Base-by-base conservation (phyloP, 768 basidiomycete species). In the Phlebiopsis gigantea region DNA sequence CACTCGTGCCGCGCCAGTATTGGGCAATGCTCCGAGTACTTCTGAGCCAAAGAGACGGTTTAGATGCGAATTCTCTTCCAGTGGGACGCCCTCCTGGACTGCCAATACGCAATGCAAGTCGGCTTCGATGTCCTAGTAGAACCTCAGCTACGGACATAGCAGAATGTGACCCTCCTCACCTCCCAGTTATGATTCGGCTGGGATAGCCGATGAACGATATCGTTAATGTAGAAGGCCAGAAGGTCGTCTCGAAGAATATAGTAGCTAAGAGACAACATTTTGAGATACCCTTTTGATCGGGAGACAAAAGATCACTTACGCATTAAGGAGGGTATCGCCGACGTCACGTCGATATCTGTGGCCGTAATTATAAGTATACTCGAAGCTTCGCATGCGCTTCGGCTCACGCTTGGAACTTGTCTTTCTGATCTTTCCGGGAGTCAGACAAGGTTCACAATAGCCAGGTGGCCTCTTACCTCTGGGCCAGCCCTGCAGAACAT, bases 221-320 rank as follows among this genome's bases (percentile, higher is more conserved):
- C 83, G 24, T 78, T 76, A 39, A 93, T 74, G 60, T 88, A 83
- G 64, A 78, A 87, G 0, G 75, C 78, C 29, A 96, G 77, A 83
- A 96, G 88, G 50, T 92, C 85, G 51, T 90, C 83, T 41, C 93
- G 83, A 2, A 97, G 76, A 29, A 96, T 81, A 66, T 96, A 97
- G 64, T 87, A 96, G 22, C 88, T 91, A 29, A 9, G 17, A 64
- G 14, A 44, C 25, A 25, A 53, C 49, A 70, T 8, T 56, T 22
- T 25, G 8, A 28, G 56, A 31, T 24, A 6, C 39, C 45, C 56
- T 22, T 48, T 41, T 48, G 24, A n/a, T 43, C 15, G 24, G 14
- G 25, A 21, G 7, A 10, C 48, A 29, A 2, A 19, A 19, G 34
- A 2, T 9, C 34, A 75, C 87, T 53, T 71, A 93, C 88, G 90